Evolutionary conservation across 768 basidiomycete genomes (phyloP).

Genomic region (Phylloporus rhodoxanthus): DNA sequence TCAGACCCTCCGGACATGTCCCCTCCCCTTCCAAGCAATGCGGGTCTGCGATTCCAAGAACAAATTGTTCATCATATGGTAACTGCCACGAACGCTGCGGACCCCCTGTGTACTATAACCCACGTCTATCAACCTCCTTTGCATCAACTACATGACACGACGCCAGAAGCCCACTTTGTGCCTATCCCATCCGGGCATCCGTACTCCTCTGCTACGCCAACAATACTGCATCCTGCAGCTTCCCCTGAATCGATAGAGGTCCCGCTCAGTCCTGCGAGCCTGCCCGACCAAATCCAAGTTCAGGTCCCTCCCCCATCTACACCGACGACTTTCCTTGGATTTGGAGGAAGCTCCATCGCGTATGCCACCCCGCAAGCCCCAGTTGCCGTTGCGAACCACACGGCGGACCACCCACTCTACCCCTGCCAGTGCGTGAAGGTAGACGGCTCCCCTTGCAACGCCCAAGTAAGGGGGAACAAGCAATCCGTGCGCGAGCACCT

Average conservation of each 20-base stretch:
- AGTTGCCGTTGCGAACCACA: neutral
- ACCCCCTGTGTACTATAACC: neutral
- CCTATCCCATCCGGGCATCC: neutral
- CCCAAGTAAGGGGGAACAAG: neutral
- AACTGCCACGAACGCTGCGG: neutral
- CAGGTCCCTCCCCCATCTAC: neutral
- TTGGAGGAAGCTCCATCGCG: neutral
- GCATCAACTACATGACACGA: neutral
- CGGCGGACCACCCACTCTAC: neutral
- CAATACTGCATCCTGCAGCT: neutral
- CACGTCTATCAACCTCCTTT: neutral
- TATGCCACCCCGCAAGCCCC: neutral
- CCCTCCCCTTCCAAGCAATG: neutral
- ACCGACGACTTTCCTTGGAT: neutral
- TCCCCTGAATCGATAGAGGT: neutral
- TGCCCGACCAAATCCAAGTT: neutral
- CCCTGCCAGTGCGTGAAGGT: slow-evolving; percentile 3
- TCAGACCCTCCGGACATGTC: neutral
- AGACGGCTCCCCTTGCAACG: slow-evolving; percentile 1
- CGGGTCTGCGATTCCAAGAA: neutral
- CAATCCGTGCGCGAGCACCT: slow-evolving; percentile 15
- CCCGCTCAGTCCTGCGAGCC: neutral
- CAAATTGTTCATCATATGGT: neutral
- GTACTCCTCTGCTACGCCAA: neutral
- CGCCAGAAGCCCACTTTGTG: neutral